Percentiles rank a stretch among this genome's conserved stretches.
phyloP scores from a whole-genome alignment of 345 rosid species.

The Litchi chinensis region DNA sequence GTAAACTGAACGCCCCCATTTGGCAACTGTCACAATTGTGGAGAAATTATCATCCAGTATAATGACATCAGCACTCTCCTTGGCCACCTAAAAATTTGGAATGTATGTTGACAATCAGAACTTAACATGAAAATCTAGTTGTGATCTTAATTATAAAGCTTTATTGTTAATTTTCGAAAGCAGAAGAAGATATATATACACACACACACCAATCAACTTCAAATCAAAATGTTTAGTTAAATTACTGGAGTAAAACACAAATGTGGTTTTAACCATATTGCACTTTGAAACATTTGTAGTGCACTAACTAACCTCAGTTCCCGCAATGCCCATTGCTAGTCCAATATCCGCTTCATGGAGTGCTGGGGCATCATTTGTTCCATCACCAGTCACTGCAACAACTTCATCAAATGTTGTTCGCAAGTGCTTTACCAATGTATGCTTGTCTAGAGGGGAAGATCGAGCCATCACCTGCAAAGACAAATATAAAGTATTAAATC shows the following conservation, averaged over 20 bases:
- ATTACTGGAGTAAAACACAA: background rate
- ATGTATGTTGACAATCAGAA: constrained; percentile 13
- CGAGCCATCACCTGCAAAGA: constrained; percentile 88
- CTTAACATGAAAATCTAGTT: background rate
- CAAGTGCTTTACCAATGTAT: constrained; percentile 79
- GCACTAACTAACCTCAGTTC: constrained; percentile 71
- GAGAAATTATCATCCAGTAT: constrained; percentile 95
- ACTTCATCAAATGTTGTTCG: constrained; percentile 84
- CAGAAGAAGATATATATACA: background rate
- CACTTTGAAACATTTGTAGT: constrained; percentile 4
- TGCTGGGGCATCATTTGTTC: constrained; percentile 98
- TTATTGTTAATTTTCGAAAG: background rate
- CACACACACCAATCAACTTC: constrained; percentile 4
- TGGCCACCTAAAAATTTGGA: constrained; percentile 69
- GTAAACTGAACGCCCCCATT: constrained; percentile 96
- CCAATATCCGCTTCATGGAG: constrained; percentile 98
- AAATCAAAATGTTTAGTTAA: background rate
- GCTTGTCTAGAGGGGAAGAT: constrained; percentile 94
- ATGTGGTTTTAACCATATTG: background rate
- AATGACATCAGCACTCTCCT: constrained; percentile 97
- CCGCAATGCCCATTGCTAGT: constrained; percentile 97
- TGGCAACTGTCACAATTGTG: constrained; percentile 91
- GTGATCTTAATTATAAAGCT: background rate
- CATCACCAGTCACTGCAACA: constrained; percentile 94
- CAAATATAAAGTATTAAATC: constrained; percentile 9